Base-by-base conservation (phyloP, 1,284 basidiomycete species). In the Cutaneotrichosporon sp. region DNA sequence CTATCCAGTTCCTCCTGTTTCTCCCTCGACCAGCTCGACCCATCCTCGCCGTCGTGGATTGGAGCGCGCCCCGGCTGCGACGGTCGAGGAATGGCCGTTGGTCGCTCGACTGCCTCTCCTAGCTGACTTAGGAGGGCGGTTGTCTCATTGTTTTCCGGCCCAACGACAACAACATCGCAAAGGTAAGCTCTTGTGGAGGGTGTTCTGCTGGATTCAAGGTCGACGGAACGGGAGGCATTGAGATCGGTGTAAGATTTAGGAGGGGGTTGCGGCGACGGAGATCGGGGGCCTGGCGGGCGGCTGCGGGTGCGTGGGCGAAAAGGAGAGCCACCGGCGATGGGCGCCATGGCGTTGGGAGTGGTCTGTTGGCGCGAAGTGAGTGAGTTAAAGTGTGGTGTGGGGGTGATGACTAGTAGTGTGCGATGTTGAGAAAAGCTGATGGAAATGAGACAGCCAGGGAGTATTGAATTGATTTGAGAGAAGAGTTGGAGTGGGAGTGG, bases 131-230 rank as follows among this genome's bases (percentile, higher is more conserved):
- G 62, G 0, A 74, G 54, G 12, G 59, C 61, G 4, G 54, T 59
- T 1, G 69, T 68, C 37, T 71, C 71, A 34, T 67, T 66, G 11
- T 67, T 66, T 17, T 67, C 56, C 6, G 49, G 51, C 37, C 73
- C 71, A 16, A 74, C 57, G 3, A 74, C 64, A 0, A 41, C 38
- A 16, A 74, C 59, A 61, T 75, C 73, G 37, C 68, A 68, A 8
- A 70, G 56, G 38, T 73, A 70, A 0, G 73, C 70, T 38, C 73
- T 60, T 17, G 61, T 53, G 1, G 66, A 67, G 20, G 69, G 22
- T 55, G 32, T 69, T 64, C 4, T 34, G 19, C 3, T 61, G 63
- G 29, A 3, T 11, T 32, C 60, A 17, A 47, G 59, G 38, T 71
- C 67, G 16, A 61, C 64, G 2, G 68, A 68, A 24, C 60, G 57